Percentiles rank a stretch among this genome's conserved stretches.
phyloP scores from a whole-genome alignment of 1,284 basidiomycete genomes.

The Malassezia obtusa region DNA sequence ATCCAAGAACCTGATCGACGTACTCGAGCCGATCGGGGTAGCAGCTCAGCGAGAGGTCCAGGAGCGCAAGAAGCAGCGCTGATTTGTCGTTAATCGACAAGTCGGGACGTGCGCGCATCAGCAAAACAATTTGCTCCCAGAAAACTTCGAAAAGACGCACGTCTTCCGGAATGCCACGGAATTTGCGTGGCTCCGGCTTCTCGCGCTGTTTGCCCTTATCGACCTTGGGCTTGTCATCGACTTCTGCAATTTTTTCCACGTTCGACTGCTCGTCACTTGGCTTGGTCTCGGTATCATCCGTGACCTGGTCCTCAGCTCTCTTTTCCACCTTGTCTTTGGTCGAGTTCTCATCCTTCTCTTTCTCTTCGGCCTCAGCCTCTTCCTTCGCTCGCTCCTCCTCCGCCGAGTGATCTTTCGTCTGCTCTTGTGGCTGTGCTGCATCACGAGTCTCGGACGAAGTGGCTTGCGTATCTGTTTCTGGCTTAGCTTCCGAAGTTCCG shows the following conservation, averaged over 20 bases:
- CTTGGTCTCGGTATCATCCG: not conserved
- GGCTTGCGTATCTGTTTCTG: not conserved
- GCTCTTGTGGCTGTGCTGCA: not conserved
- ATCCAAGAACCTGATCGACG: conserved; percentile 46
- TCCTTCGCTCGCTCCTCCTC: not conserved
- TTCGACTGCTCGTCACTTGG: conserved; percentile 17
- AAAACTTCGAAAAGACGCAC: conserved; percentile 47
- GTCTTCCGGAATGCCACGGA: conserved; percentile 45
- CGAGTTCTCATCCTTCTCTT: too few relatives aligned
- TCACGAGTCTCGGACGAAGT: not conserved
- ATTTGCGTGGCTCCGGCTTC: conserved; percentile 25
- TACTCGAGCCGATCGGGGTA: conserved; percentile 47
- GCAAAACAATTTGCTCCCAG: conserved; percentile 46
- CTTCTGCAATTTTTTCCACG: not conserved
- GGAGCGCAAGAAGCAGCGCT: conserved; percentile 40
- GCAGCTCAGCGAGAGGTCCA: conserved; percentile 43
- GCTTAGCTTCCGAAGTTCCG: conserved; percentile 13
- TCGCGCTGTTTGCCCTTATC: conserved; percentile 10
- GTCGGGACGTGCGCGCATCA: conserved; percentile 45
- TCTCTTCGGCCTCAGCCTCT: not conserved
- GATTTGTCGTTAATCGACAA: conserved; percentile 44
- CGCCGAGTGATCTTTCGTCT: too few relatives aligned
- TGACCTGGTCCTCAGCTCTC: not conserved
- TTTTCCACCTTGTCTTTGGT: too few relatives aligned
- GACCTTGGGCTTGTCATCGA: conserved; percentile 13